Conservation (phyloP, 1,139 yeast species). For the Sugiyamaella sp. region DNA sequence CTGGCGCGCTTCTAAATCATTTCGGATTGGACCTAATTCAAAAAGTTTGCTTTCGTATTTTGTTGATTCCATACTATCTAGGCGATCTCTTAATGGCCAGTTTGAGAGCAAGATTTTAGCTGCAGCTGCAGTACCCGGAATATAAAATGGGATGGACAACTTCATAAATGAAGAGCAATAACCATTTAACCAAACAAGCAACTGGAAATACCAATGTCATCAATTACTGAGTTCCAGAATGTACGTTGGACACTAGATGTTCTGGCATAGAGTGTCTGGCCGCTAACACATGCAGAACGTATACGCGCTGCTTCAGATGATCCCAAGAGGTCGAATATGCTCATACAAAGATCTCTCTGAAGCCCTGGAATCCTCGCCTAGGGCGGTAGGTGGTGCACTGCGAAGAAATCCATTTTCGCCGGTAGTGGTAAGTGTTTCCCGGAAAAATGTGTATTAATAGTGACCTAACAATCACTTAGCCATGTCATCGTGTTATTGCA, state of each 20-base stretch:
- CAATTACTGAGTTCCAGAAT: slow-evolving; percentile 4
- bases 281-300: slow-evolving; percentile 9
- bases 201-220: no score
- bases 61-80: not conserved
- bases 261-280: not conserved
- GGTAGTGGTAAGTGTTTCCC: slow-evolving; percentile 16
- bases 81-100: slow-evolving; percentile 4
- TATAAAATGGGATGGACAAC: not conserved
- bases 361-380: slow-evolving; percentile 18
- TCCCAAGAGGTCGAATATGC: slow-evolving; percentile 17
- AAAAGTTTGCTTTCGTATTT: not conserved
- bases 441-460: no score
- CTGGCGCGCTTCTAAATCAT: no score
- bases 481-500: slow-evolving; percentile 21
- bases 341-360: slow-evolving; percentile 15
- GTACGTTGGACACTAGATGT: slow-evolving; percentile 2
- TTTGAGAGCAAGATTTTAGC: slow-evolving; percentile 13
- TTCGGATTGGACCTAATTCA: no score
- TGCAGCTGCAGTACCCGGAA: not conserved
- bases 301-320: slow-evolving; percentile 14
- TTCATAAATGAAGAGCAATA: not conserved
- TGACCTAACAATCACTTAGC: slow-evolving; percentile 7
- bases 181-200: no score
- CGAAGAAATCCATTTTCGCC: slow-evolving; percentile 19
- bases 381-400: slow-evolving; percentile 22